Evolutionary conservation across 1,139 yeast species (phyloP).

Genomic region (Taphrina deformans): DNA sequence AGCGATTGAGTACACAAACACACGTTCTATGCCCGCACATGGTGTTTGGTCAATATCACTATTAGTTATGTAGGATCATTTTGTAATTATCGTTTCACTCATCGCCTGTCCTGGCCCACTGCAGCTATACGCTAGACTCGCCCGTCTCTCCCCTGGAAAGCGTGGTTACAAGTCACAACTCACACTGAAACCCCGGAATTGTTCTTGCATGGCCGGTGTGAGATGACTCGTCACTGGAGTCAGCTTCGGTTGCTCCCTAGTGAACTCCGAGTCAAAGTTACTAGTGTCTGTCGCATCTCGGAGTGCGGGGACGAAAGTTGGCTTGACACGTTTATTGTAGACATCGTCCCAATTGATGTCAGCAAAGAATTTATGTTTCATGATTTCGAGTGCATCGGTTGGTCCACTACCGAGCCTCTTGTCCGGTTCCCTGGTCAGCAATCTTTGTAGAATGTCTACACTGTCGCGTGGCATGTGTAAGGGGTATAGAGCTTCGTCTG

Average conservation of each 20-base stretch:
- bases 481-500: constrained; percentile 97
- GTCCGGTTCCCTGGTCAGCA: constrained; percentile 83
- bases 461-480: constrained; percentile 97
- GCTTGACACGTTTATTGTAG: constrained; percentile 66
- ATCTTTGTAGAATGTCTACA: constrained; percentile 86
- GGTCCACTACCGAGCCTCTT: constrained; percentile 83
- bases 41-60: no score
- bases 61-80: not conserved
- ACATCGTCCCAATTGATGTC: constrained; percentile 90
- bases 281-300: constrained; percentile 86
- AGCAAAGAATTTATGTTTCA: constrained; percentile 91
- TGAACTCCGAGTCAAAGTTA: constrained; percentile 91
- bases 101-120: not conserved
- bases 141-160: not conserved
- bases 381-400: constrained; percentile 85
- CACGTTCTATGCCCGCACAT: no score
- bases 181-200: constrained; percentile 77
- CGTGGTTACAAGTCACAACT: constrained; percentile 13
- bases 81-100: not conserved
- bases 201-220: constrained; percentile 88
- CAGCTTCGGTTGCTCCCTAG: constrained; percentile 89
- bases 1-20: no score
- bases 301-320: constrained; percentile 69
- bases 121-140: not conserved
- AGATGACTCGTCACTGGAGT: constrained; percentile 90